A percentile compares a stretch with the other conserved stretches of the same genome.
Conservation (phyloP, 345 rosid species). For the Dovyalis caffra region DNA sequence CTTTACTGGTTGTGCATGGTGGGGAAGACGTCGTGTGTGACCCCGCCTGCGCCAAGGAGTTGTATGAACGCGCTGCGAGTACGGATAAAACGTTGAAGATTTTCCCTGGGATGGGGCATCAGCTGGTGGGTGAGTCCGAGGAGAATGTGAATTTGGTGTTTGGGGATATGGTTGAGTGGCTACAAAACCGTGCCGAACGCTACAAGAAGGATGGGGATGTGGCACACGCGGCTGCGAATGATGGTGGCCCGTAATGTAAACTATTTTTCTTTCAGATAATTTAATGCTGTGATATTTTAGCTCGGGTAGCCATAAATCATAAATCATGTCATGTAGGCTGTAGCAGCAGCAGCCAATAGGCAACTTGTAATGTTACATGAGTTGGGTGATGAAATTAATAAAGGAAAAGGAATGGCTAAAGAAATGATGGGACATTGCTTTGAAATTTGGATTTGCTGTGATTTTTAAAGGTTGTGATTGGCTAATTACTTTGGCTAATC, state of each 20-base stretch:
- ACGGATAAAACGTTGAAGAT: constrained; percentile 67
- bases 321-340: background rate
- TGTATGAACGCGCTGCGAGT: constrained; percentile 61
- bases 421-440: background rate
- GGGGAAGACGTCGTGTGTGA: constrained; percentile 80
- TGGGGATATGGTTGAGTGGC: constrained; percentile 78
- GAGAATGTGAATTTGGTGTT: constrained; percentile 65
- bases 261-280: no score
- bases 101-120: constrained; percentile 89
- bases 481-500: background rate
- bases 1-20: constrained; percentile 76
- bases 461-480: background rate
- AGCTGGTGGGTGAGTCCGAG: constrained; percentile 75
- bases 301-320: background rate
- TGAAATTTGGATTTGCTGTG: background rate
- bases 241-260: background rate
- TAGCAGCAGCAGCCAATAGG: background rate
- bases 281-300: background rate
- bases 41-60: constrained; percentile 67
- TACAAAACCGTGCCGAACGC: constrained; percentile 40
- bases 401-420: no score
- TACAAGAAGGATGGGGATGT: background rate
- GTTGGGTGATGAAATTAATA: background rate
- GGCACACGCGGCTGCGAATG: background rate
- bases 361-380: background rate